phyloP scores from a whole-genome alignment of 306 rosid species.

The Inga oerstediana region DNA sequence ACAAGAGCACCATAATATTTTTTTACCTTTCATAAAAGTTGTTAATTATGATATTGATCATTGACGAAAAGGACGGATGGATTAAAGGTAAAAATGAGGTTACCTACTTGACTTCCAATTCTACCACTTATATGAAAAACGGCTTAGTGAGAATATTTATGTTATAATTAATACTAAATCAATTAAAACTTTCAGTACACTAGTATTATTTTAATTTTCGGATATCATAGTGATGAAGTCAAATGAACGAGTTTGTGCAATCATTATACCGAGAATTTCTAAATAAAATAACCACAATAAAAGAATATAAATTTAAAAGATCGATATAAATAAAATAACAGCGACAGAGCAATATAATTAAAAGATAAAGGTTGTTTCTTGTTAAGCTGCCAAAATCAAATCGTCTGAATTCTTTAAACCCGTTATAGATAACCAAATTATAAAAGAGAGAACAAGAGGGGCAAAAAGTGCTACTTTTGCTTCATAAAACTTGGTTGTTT shows the following conservation, averaged over 20 bases:
- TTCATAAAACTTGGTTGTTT: not conserved
- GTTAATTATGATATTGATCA: slow-evolving; percentile 15
- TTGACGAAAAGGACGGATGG: slow-evolving; percentile 18
- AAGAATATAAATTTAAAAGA: not conserved
- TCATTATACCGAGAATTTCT: not conserved
- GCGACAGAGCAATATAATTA: not conserved
- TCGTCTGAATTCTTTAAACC: not conserved
- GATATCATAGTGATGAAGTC: not conserved
- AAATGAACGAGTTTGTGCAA: not conserved
- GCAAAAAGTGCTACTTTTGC: not conserved
- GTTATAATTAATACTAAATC: not conserved
- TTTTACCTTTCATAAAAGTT: not conserved
- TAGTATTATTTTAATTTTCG: not conserved
- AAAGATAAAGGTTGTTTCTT: not conserved
- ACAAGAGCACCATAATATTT: not conserved
- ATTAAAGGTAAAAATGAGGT: not conserved
- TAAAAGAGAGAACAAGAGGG: not conserved
- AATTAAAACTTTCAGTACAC: not conserved
- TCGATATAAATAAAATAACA: not conserved
- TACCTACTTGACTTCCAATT: not conserved
- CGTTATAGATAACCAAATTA: not conserved
- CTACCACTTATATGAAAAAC: not conserved
- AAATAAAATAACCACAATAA: too few relatives aligned
- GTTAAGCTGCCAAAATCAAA: slow-evolving; percentile 1
- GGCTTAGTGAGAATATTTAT: not conserved